Base-by-base conservation (phyloP, 148 eudicot genomes). In the Rhododendron ovatum region DNA sequence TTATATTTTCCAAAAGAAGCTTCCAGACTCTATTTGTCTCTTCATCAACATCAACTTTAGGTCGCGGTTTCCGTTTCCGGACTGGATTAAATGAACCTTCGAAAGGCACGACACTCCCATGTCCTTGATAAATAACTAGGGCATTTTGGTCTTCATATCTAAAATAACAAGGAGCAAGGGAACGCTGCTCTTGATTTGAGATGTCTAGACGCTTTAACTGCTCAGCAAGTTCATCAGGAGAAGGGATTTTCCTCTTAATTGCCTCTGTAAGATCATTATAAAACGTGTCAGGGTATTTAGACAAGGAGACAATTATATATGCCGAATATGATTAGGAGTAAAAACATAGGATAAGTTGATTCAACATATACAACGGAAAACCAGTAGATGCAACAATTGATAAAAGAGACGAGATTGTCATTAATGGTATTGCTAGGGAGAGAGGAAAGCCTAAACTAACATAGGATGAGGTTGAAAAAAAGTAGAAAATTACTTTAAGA, bases 1-100 rank as follows among this genome's bases (percentile, higher is more conserved):
- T 71, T 86, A 95, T 97, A 87, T 94, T 90, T 87, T 95, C 95
- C 51, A 97, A 86, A 86, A 97, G 92, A 78, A 97, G 98, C 87
- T 90, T 93, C 99, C 99, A 97, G 10, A 97, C 99, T 86, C 91
- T 91, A 67, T 50, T 89, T 83, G 98, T 97, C 93, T 97, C 99
- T 85, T 94, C 98, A 91, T 97, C 99, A 87, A 97, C 95, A 71
- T 97, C 91, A 85, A 97, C 99, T 93, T 91, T 95, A 57, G 99
- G 90, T 59, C 98, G 94, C 80, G 88, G 89, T 53, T 84, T 86
- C 75, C 95, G 87, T 88, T 91, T 97, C 84, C 83, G 93, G 13
- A 71, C 76, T 13, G 41, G 76, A 71, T 71, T 0, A 14, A 71
- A 71, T 71, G 76, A 33, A 33, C 76, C 76, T 71, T 71, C 76